phyloP scores from a whole-genome alignment of 345 rosid species.

The Ricinus communis region DNA sequence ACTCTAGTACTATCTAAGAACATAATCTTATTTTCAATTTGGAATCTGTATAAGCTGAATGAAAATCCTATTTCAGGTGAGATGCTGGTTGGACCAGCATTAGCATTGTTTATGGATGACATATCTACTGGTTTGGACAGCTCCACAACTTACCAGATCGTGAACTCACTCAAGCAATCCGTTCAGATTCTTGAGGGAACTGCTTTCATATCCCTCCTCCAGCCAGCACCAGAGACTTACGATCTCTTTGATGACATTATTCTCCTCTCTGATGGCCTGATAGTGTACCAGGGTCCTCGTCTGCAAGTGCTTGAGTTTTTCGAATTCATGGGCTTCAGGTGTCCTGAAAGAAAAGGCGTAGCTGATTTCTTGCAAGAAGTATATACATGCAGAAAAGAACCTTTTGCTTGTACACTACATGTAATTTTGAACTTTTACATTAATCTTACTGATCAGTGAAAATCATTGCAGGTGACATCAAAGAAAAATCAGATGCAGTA shows the following conservation, averaged over 20 bases:
- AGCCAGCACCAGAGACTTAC: slow-evolving; percentile 72
- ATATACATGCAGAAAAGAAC: no score
- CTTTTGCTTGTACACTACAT: no score
- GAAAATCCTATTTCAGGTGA: slow-evolving; percentile 37
- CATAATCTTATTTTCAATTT: background rate
- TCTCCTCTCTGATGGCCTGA: slow-evolving; percentile 56
- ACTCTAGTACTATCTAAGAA: no score
- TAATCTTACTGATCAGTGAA: no score
- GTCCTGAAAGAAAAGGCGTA: slow-evolving; percentile 64
- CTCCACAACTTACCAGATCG: slow-evolving; percentile 67
- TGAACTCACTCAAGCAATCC: slow-evolving; percentile 62
- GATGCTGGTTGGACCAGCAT: slow-evolving; percentile 63
- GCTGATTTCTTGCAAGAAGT: slow-evolving; percentile 82
- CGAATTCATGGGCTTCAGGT: slow-evolving; percentile 66
- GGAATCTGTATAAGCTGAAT: background rate
- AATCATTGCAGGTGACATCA: slow-evolving; percentile 53
- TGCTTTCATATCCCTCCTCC: slow-evolving; percentile 62
- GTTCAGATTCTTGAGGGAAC: slow-evolving; percentile 60
- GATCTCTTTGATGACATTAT: slow-evolving; percentile 69
- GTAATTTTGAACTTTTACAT: no score
- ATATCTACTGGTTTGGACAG: slow-evolving; percentile 77
- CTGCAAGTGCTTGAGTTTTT: slow-evolving; percentile 53
- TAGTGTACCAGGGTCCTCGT: slow-evolving; percentile 63
- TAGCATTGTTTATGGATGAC: slow-evolving; percentile 67
- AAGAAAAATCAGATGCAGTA: slow-evolving; percentile 69